Conservation (phyloP, 805 yeast genomes). For the Candida andamanensis region DNA sequence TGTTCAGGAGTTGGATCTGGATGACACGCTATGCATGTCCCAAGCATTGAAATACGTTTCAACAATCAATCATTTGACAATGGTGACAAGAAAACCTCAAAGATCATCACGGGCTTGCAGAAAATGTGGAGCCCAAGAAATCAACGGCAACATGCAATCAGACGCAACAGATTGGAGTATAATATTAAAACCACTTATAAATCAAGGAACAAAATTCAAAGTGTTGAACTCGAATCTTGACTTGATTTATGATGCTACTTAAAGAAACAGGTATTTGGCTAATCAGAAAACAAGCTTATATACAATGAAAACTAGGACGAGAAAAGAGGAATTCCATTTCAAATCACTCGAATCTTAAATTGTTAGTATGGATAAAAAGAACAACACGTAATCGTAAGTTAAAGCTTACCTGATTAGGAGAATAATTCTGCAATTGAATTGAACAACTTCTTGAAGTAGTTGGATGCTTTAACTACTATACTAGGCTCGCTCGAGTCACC, state of each 20-base stretch:
- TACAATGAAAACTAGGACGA: not conserved
- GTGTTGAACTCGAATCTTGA: constrained; percentile 4
- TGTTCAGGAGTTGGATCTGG: constrained; percentile 2
- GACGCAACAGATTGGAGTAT: constrained; percentile 15
- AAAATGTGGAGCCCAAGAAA: constrained; percentile 26
- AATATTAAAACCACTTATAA: constrained; percentile 15
- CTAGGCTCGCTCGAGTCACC: not conserved
- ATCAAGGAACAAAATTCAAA: constrained; percentile 4
- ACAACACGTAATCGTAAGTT: too few species aligned
- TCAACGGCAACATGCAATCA: constrained; percentile 8
- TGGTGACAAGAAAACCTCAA: constrained; percentile 21
- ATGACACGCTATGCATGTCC: too few species aligned
- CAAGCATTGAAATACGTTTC: constrained; percentile 15
- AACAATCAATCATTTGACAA: constrained; percentile 16
- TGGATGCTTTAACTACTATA: constrained; percentile 6
- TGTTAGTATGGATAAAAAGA: too few species aligned
- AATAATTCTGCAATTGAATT: constrained; percentile 5
- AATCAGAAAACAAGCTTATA: not conserved
- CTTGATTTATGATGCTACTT: constrained; percentile 1
- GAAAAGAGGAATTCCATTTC: too few species aligned
- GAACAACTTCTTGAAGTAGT: constrained; percentile 5
- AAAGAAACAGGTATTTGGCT: not conserved
- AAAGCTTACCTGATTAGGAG: too few species aligned
- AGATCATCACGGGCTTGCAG: constrained; percentile 23
- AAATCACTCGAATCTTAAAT: too few species aligned